Percentiles rank a stretch among this genome's conserved stretches.
phyloP scores from a whole-genome alignment of 805 yeast species.

The Barnettozyma botsteinii region DNA sequence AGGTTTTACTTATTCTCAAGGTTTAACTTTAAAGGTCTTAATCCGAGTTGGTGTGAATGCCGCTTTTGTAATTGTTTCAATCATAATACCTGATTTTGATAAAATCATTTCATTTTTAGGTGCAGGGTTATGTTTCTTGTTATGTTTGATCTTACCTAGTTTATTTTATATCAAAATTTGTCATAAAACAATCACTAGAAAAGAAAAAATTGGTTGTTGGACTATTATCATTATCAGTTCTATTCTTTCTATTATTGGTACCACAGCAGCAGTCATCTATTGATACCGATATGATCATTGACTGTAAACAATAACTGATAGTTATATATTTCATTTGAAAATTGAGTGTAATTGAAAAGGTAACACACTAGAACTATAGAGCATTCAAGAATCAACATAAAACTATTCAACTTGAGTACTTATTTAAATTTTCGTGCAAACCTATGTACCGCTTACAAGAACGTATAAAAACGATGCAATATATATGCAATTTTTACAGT shows the following conservation, averaged over 20 bases:
- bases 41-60: slow-evolving; percentile 45
- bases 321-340: too few relatives aligned
- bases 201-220: slow-evolving; percentile 36
- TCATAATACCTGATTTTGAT: slow-evolving; percentile 73
- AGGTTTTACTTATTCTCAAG: slow-evolving; percentile 19
- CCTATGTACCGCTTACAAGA: too few relatives aligned
- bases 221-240: slow-evolving; percentile 40
- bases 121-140: slow-evolving; percentile 68
- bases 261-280: slow-evolving; percentile 43
- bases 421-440: too few relatives aligned
- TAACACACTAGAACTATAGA: too few relatives aligned
- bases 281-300: slow-evolving; percentile 3
- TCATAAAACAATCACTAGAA: slow-evolving; percentile 33
- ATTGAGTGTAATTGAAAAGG: too few relatives aligned
- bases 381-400: too few relatives aligned
- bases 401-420: too few relatives aligned
- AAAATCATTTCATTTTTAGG: slow-evolving; percentile 78
- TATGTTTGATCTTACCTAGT: slow-evolving; percentile 76
- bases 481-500: too few relatives aligned
- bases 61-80: slow-evolving; percentile 51
- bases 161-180: slow-evolving; percentile 61
- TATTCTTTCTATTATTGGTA: slow-evolving; percentile 50
- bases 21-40: slow-evolving; percentile 11
- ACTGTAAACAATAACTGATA: too few relatives aligned
- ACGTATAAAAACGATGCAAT: too few relatives aligned